Conservation (phyloP, 192 early-diverging fungal species). For the Coemansia erecta region DNA sequence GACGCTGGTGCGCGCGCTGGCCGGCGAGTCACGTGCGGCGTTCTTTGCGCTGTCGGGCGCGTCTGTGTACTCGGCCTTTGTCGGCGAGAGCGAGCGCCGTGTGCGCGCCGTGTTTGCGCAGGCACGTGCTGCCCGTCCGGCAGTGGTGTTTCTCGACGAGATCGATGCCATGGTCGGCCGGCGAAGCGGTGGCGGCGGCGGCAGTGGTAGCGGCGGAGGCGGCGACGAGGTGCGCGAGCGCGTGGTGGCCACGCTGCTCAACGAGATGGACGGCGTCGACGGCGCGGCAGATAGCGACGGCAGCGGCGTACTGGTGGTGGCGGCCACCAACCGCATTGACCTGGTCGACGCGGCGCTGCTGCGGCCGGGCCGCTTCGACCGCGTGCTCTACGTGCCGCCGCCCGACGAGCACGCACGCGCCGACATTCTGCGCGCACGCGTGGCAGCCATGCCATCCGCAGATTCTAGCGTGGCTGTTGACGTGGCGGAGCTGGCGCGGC, state of each 20-base stretch:
- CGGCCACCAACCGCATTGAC: conserved; percentile 98
- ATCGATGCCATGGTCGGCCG: conserved; percentile 95
- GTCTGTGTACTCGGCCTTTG: conserved; percentile 28
- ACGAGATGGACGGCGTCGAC: conserved; percentile 92
- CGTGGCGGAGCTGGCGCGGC: conserved; percentile 54
- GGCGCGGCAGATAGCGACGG: conserved; percentile 70
- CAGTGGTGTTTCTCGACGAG: conserved; percentile 96
- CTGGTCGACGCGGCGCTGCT: conserved; percentile 93
- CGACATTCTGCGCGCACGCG: conserved; percentile 64
- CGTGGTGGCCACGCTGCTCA: conserved; percentile 31
- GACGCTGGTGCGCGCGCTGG: conserved; percentile 86
- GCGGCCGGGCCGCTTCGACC: conserved; percentile 91
- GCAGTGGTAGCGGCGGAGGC: conserved; percentile 46
- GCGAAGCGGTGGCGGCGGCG: conserved; percentile 28
- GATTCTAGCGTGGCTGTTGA: conserved; percentile 59
- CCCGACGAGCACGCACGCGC: conserved; percentile 63
- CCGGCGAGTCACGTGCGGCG: conserved; percentile 69
- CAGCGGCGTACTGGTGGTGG: conserved; percentile 89
- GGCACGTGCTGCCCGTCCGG: conserved; percentile 75
- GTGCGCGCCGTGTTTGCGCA: conserved; percentile 75
- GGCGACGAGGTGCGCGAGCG: conserved; percentile 42
- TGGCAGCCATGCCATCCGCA: conserved; percentile 56
- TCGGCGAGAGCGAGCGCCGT: conserved; percentile 34
- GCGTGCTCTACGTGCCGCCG: conserved; percentile 91
- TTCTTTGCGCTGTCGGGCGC: conserved; percentile 64